Base-by-base conservation (phyloP, 352 stramenopile genomes). In the Globisporangium carolinianum region DNA sequence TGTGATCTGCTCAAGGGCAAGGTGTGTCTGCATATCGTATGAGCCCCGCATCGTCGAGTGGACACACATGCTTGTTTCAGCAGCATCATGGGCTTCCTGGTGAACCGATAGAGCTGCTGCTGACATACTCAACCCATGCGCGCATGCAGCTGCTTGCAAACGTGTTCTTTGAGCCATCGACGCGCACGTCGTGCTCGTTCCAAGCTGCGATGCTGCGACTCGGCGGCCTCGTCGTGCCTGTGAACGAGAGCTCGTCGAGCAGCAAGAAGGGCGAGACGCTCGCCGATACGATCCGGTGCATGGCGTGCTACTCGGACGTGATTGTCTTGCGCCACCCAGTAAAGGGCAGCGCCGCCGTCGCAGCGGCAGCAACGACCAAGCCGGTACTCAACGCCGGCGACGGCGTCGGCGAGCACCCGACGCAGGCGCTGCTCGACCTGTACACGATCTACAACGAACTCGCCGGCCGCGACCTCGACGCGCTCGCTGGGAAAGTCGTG, bases 121-220 rank as follows among this genome's bases (percentile, higher is more conserved):
- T 11, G 14, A 15, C 6, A 47, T 17, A 35, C n/a, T 47, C 24
- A 24, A 43, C 39, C 11, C 39, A 12, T 3, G 3, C 39, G 11
- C 11, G 11, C 11, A 43, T 43, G 7, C 39, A 93, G 73, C 72
- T 99, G 41, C 73, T 99, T 49, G 96, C 89, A 11, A 98, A 93
- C 37, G 87, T 99, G 41, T 99, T 99, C 71, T 99, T 98, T 71
- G 97, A 99, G 81, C 95, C 96, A 24, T 98, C 92, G 47, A 99
- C 97, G 36, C 86, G 97, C 53, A 99, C 97, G 32, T 97, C 86
- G 62, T 98, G 94, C 73, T 98, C 94, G 51, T 99, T 99, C 70
- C 95, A 99, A 64, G 84, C 96, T 18, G 97, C 97, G 18, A 98
- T 99, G 92, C 76, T 97, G 58, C 85, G 97, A 35, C 80, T 99